Percentiles rank a stretch among this genome's conserved stretches.
These are phyloP conservation scores for Penicillium herquei DNA, from an alignment of 495 filamentous ascomycete genomes.

Conservation along the genomic window DNA sequence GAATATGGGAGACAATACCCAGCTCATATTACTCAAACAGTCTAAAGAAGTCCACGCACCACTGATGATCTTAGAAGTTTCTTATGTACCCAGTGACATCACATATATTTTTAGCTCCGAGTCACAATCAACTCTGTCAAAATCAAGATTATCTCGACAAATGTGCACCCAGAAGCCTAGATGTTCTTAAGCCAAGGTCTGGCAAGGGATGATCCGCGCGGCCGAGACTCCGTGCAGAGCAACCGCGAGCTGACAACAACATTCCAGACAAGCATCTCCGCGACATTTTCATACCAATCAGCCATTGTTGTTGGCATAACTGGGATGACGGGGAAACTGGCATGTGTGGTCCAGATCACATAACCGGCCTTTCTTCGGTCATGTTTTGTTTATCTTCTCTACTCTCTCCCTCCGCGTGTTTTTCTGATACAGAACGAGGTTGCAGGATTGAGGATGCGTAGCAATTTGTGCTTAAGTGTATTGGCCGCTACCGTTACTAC, in stretches of 20 bases:
- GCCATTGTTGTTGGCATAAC: not conserved
- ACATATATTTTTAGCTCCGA: not conserved
- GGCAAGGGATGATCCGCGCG: not conserved
- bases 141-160: too few species aligned
- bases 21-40: too few species aligned
- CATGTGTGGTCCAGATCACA: not conserved
- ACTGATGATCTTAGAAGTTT: not conserved
- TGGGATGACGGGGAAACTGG: not conserved
- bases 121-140: not conserved
- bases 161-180: not conserved
- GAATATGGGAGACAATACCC: too few species aligned
- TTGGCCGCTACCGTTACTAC: constrained; percentile 12
- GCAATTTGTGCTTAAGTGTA: constrained; percentile 10
- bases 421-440: not conserved
- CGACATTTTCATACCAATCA: not conserved
- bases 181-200: not conserved
- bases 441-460: constrained; percentile 17
- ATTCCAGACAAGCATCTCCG: constrained; percentile 1
- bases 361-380: not conserved
- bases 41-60: too few species aligned
- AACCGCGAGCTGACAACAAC: not conserved
- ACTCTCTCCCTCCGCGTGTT: not conserved
- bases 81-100: not conserved
- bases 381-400: not conserved
- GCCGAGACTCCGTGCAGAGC: not conserved